Evolutionary conservation across 1,284 basidiomycete genomes (phyloP).

Genomic region (Melampsora americana): DNA sequence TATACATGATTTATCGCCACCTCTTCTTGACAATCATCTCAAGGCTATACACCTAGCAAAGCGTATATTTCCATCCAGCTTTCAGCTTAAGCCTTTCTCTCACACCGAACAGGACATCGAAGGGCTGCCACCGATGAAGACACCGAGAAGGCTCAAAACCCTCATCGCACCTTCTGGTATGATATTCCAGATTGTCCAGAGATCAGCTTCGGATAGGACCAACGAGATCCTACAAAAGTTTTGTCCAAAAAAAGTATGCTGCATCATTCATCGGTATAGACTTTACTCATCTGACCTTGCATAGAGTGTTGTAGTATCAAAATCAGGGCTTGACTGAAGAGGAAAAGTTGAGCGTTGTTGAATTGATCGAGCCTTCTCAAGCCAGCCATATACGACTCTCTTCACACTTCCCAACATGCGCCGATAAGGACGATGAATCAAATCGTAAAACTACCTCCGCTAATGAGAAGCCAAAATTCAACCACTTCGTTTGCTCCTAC

Average conservation of each 20-base stretch:
- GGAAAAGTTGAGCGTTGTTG: conserved; percentile 29
- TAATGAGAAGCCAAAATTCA: conserved; percentile 14
- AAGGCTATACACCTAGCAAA: conserved; percentile 25
- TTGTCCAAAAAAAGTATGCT: conserved; percentile 31
- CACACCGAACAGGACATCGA: conserved; percentile 6
- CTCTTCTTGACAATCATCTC: conserved; percentile 7
- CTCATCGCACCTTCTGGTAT: conserved; percentile 18
- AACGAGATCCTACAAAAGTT: conserved; percentile 12
- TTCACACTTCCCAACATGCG: neutral
- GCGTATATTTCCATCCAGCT: conserved; percentile 27
- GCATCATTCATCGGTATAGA: neutral
- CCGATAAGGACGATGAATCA: neutral
- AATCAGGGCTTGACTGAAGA: conserved; percentile 18
- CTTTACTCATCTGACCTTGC: neutral
- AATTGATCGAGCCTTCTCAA: conserved; percentile 26
- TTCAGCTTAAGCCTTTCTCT: conserved; percentile 21
- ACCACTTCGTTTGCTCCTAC: conserved; percentile 27
- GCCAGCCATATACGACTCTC: neutral
- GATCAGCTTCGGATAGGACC: neutral
- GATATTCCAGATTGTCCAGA: conserved; percentile 2
- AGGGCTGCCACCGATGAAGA: conserved; percentile 14
- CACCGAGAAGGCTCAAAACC: conserved; percentile 20
- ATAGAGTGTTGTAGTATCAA: conserved; percentile 6
- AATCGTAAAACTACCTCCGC: conserved; percentile 1
- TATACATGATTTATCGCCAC: conserved; percentile 13